phyloP scores from a whole-genome alignment of 148 eudicot species.

The Camellia lanceoleosa region DNA sequence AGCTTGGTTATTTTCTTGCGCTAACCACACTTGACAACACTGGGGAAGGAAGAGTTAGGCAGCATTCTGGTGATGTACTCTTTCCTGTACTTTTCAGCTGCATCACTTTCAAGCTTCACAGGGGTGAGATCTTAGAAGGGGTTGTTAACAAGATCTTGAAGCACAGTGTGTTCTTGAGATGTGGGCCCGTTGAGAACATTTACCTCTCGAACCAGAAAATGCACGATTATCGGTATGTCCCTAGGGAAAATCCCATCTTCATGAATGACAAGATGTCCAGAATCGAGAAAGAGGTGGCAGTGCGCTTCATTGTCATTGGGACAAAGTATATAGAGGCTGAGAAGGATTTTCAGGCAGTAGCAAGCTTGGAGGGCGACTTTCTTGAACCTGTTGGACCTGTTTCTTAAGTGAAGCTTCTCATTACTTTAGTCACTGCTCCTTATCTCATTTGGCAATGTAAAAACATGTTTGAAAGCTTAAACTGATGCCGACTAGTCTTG shows the following conservation, averaged over 20 bases:
- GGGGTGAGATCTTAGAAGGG: slow-evolving; percentile 68
- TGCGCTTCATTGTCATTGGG: slow-evolving; percentile 51
- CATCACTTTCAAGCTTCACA: slow-evolving; percentile 49
- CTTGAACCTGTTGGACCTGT: slow-evolving; percentile 43
- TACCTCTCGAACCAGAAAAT: slow-evolving; percentile 62
- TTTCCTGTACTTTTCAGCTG: slow-evolving; percentile 66
- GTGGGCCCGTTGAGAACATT: slow-evolving; percentile 61
- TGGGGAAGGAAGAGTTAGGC: slow-evolving; percentile 67
- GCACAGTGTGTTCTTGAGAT: slow-evolving; percentile 58
- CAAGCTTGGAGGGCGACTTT: slow-evolving; percentile 57
- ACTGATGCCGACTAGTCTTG: not conserved
- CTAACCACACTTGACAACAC: slow-evolving; percentile 50
- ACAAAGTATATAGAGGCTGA: slow-evolving; percentile 60
- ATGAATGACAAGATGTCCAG: slow-evolving; percentile 53
- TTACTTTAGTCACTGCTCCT: not conserved
- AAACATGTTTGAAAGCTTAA: no score
- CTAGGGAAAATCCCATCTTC: slow-evolving; percentile 64
- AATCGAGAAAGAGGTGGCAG: slow-evolving; percentile 53
- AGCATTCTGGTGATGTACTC: slow-evolving; percentile 60
- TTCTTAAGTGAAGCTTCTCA: slow-evolving; percentile 7
- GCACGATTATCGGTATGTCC: slow-evolving; percentile 54
- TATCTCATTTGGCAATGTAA: not conserved
- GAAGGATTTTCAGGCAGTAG: slow-evolving; percentile 57
- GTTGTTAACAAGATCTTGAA: slow-evolving; percentile 60
- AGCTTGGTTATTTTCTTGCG: slow-evolving; percentile 59